Evolutionary conservation across 192 early-diverging fungal species (phyloP).

Genomic region (Thamnidium elegans): DNA sequence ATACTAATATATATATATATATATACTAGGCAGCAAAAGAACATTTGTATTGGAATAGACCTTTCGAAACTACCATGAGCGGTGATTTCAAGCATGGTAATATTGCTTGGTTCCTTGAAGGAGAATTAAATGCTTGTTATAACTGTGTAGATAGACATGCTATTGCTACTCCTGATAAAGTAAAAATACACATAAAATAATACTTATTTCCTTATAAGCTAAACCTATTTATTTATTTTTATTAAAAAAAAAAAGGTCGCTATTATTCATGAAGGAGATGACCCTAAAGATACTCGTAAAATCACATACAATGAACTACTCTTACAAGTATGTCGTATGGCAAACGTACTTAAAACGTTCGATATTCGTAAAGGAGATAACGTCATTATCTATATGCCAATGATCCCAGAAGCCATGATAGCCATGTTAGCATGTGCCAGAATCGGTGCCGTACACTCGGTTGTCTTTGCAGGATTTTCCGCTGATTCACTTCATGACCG

Average conservation of each 20-base stretch:
- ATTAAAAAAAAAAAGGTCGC: constrained; percentile 51
- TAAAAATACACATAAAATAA: constrained; percentile 30
- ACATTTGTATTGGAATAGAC: constrained; percentile 75
- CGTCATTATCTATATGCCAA: constrained; percentile 96
- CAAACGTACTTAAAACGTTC: constrained; percentile 78
- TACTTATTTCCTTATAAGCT: too few relatives aligned
- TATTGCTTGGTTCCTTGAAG: constrained; percentile 91
- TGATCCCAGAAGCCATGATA: constrained; percentile 89
- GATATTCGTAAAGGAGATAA: constrained; percentile 90
- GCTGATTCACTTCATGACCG: constrained; percentile 90
- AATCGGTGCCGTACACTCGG: constrained; percentile 88
- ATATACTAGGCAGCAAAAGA: constrained; percentile 63
- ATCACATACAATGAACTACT: constrained; percentile 88
- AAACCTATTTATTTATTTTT: too few relatives aligned
- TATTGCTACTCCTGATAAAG: constrained; percentile 66
- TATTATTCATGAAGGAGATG: constrained; percentile 88
- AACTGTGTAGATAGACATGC: constrained; percentile 97
- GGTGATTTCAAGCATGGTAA: constrained; percentile 85
- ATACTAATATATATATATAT: not conserved
- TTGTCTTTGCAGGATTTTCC: constrained; percentile 97
- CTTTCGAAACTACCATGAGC: constrained; percentile 67
- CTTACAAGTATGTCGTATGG: constrained; percentile 75
- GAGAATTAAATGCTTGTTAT: constrained; percentile 87
- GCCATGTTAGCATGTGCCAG: constrained; percentile 93
- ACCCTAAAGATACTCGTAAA: constrained; percentile 70